Base-by-base conservation (phyloP, 495 filamentous ascomycete genomes). In the Lasiosphaeris hirsuta region DNA sequence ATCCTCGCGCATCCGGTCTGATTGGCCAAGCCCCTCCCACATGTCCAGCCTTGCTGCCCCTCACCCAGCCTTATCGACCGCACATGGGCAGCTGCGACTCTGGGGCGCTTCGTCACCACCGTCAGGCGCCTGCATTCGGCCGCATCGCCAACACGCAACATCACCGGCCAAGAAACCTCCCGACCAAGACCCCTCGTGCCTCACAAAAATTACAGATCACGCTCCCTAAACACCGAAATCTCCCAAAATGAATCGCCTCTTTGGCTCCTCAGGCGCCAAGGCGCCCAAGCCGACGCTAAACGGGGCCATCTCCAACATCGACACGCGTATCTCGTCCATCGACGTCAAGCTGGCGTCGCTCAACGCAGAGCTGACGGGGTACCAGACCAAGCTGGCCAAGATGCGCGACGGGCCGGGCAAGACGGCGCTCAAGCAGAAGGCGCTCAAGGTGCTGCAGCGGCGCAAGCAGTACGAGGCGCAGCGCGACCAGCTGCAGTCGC, bases 351-450 rank as follows among this genome's bases (percentile, higher is more conserved):
- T 97, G 57, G 85, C 92, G 19, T 86, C 89, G 54, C 82, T 97
- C 17, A 97, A 94, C 76, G 85, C 88, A 58, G 94, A 99, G 74
- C 90, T 99, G 5, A 78, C 84, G 2, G 85, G 86, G 34, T 96
- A 96, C 80, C 92, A 97, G 72, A 71, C 84, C 56, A 90, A 92
- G 62, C 85, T 99, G 50, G 64, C 84, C 64, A 95, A 96, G 72
- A 96, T 97, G 90, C 90, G 94, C 64, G 92, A 97, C 60, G 94
- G 94, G 0, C 94, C 95, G 0, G 95, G 93, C 56, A 97, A 99
- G 65, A 86, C 81, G 7, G 94, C 94, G 7, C 81, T 99, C 34
- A 92, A 92, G 62, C 86, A 95, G 69, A 97, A 97, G 67, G 94
- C 94, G 1, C 85, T 97, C 54, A 97, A 97, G 64, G 86, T 97